These are phyloP conservation scores for Clarireedia sp. DNA, from an alignment of 2,329 filamentous ascomycete species.

Conservation along the genomic window DNA sequence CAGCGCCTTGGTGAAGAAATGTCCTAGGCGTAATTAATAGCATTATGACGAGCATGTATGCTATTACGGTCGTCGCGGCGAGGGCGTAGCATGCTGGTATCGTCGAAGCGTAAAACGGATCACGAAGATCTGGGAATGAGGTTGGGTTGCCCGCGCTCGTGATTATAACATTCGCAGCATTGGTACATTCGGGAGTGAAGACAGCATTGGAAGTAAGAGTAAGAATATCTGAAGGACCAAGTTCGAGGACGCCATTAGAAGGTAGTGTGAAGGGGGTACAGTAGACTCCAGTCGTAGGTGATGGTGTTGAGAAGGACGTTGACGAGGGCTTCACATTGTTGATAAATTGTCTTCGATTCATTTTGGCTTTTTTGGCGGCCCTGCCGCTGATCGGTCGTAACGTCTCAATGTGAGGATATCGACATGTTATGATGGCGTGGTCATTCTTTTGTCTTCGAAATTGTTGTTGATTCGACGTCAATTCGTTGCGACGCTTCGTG, in stretches of 20 bases:
- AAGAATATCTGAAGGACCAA: conserved; percentile 31
- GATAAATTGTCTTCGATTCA: conserved; percentile 27
- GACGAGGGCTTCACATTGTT: conserved; percentile 17
- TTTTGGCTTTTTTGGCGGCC: conserved; percentile 20
- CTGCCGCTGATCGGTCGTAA: conserved; percentile 18
- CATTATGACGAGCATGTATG: conserved; percentile 80
- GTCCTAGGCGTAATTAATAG: conserved; percentile 89
- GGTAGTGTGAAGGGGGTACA: conserved; percentile 58
- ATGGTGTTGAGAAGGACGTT: conserved; percentile 28
- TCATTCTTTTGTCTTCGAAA: background rate
- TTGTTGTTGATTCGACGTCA: too few species aligned
- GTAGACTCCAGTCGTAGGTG: conserved; percentile 35
- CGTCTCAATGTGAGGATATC: conserved; percentile 9
- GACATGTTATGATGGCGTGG: conserved; percentile 1
- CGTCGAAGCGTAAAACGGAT: conserved; percentile 89
- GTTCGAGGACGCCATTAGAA: conserved; percentile 43
- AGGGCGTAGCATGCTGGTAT: conserved; percentile 92
- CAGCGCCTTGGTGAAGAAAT: conserved; percentile 77
- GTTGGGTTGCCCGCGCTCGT: conserved; percentile 16
- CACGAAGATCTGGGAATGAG: conserved; percentile 49
- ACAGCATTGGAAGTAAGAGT: conserved; percentile 40
- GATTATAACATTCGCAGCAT: conserved; percentile 27
- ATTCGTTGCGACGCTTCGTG: too few species aligned
- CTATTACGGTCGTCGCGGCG: conserved; percentile 80
- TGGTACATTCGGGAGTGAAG: conserved; percentile 42